These are phyloP conservation scores for Pinus tabuliformis DNA, from an alignment of 75 land plant genomes.

Conservation along the genomic window DNA sequence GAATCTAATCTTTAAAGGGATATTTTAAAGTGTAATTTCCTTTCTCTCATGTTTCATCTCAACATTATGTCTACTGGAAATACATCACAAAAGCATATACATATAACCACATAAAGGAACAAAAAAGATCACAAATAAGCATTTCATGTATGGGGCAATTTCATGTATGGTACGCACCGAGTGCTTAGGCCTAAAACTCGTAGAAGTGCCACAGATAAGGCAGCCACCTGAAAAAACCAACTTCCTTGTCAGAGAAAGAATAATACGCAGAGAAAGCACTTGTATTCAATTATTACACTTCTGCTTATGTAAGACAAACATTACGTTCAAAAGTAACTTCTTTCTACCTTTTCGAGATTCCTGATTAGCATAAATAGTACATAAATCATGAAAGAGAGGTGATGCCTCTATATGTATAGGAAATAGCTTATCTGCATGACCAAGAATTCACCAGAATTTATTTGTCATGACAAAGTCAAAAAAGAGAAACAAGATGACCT, in stretches of 20 bases:
- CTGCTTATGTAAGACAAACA: neutral
- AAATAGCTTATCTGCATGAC: constrained; percentile 5
- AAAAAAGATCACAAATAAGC: neutral
- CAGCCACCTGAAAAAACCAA: constrained; percentile 67
- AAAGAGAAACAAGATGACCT: constrained; percentile 38
- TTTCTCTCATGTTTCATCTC: neutral
- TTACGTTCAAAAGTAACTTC: neutral
- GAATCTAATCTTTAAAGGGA: neutral
- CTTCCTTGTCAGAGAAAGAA: neutral
- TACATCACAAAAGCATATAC: neutral
- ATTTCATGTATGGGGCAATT: neutral
- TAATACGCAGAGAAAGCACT: neutral
- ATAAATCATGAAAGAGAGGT: neutral
- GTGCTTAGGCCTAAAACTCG: constrained; percentile 79
- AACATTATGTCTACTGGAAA: neutral
- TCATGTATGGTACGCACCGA: constrained; percentile 37
- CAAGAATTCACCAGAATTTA: neutral
- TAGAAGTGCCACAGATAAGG: constrained; percentile 87
- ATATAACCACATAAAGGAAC: neutral
- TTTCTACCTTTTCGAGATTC: neutral
- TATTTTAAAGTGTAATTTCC: neutral
- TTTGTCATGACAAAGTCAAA: neutral
- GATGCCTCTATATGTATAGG: neutral
- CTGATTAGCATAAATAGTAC: neutral
- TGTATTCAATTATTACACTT: neutral